A percentile compares a stretch with the other conserved stretches of the same genome.
These are phyloP conservation scores for Globisporangium parvum DNA, from an alignment of 352 stramenopile species.

Conservation along the genomic window DNA sequence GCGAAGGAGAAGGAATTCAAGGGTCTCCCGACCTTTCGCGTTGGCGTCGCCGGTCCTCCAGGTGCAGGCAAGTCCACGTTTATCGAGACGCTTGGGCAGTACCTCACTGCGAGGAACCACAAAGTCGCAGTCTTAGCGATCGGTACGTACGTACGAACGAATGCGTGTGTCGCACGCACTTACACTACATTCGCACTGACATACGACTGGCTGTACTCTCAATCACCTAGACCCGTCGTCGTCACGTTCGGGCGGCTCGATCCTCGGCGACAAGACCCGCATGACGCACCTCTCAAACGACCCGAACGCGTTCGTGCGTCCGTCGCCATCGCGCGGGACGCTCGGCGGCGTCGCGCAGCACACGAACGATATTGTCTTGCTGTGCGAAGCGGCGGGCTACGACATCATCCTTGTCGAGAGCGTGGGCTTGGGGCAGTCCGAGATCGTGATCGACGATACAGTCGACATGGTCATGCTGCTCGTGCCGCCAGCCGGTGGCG, in stretches of 20 bases:
- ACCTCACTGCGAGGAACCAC: conserved; percentile 74
- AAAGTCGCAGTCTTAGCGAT: conserved; percentile 95
- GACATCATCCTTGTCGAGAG: conserved; percentile 97
- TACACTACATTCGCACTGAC: background rate
- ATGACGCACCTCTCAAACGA: conserved; percentile 94
- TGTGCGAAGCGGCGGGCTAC: conserved; percentile 92
- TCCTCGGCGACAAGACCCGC: conserved; percentile 97
- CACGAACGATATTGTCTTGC: conserved; percentile 90
- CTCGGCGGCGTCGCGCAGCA: conserved; percentile 69
- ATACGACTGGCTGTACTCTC: background rate
- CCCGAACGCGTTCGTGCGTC: conserved; percentile 89
- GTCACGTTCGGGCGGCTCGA: conserved; percentile 91
- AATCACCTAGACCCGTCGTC: conserved; percentile 89
- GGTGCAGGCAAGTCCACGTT: conserved; percentile 97
- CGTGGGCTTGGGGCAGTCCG: conserved; percentile 95
- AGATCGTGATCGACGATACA: conserved; percentile 95
- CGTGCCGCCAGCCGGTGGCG: conserved; percentile 92
- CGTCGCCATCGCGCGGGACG: conserved; percentile 86
- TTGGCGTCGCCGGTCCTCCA: conserved; percentile 89
- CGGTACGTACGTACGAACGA: conserved; percentile 15
- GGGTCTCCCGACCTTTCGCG: conserved; percentile 58
- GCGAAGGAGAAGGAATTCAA: conserved; percentile 18
- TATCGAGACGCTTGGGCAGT: conserved; percentile 93
- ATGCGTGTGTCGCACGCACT: too few relatives aligned
- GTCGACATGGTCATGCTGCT: conserved; percentile 97